A percentile compares a stretch with the other conserved stretches of the same genome.
These are phyloP conservation scores for Lentinus tigrinus DNA, from an alignment of 768 basidiomycete genomes.

Conservation along the genomic window DNA sequence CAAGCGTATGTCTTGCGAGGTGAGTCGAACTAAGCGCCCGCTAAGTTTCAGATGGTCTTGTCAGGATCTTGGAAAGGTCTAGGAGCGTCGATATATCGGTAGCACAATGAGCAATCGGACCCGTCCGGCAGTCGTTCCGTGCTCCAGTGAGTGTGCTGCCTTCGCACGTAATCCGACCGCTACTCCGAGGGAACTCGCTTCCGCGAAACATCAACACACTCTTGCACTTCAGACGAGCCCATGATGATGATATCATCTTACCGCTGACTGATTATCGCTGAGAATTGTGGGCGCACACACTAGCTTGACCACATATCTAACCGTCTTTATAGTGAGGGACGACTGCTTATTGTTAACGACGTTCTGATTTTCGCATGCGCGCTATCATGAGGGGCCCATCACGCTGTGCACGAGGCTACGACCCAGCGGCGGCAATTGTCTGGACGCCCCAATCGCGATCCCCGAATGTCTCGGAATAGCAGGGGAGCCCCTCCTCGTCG, in stretches of 20 bases:
- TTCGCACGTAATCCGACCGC: neutral
- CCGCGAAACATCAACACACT: neutral
- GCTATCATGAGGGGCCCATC: constrained; percentile 1
- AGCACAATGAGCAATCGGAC: neutral
- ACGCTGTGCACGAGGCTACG: constrained; percentile 14
- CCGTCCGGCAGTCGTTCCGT: neutral
- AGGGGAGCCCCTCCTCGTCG: neutral
- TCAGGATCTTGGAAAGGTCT: neutral
- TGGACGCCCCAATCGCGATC: constrained; percentile 8
- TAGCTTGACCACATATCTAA: neutral
- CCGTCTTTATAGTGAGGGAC: neutral
- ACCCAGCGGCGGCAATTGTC: constrained; percentile 3
- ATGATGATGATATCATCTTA: neutral
- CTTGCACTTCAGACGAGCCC: neutral
- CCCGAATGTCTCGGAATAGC: neutral
- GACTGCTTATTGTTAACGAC: neutral
- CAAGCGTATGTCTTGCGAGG: neutral
- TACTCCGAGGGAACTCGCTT: neutral
- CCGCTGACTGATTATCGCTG: neutral
- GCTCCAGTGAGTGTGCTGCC: neutral
- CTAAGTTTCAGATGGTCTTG: neutral
- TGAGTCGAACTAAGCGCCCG: neutral
- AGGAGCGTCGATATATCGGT: neutral
- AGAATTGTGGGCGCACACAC: neutral
- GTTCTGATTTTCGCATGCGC: constrained; percentile 2